Evolutionary conservation across 164 flowering plant species (phyloP), one percentile per base, ranked within the genome.

Genomic region (Kalanchoe fedtschenkoi): DNA sequence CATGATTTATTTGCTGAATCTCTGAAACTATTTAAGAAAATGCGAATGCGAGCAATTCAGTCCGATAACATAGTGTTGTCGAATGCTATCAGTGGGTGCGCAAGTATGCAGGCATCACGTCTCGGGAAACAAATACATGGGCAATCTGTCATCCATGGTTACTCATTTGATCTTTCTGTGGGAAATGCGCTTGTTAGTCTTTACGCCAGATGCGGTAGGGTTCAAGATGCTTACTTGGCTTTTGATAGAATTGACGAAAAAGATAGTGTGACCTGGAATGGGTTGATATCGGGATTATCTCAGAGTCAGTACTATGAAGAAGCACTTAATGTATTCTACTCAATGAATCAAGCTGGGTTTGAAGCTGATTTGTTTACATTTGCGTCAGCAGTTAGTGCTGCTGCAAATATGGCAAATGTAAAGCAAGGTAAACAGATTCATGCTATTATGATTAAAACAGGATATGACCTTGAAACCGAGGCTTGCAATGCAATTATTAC

Each of bases 81-180:
- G 32, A 74, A 75, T 70, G 80, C 77, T 29, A 69, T 77, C 64
- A 77, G 70, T 65, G 80, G 74, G 47, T 74, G 80, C 63, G 75
- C 77, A 37, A 77, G 80, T 63, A 74, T 71, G 51, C 73, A 56
- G 58, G 75, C 75, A 54, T 71, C 71, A 24, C 60, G 66, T 58
- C 71, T 66, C 21, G 77, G 80, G 43, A 70, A 35, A 22, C 75
- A 77, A 62, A 59, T 77, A 34, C 80, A 77, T 58, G 75, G 77
- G 16, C 75, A 72, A 37, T 65, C 75, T 2, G 68, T 56, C 39
- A 58, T 74, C 21, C 55, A 37, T 62, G 77, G 77, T 33, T 74
- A 58, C 58, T 66, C 74, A 35, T 58, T 64, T 32, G 80, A 77
- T 69, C 64, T 71, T 62, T 74, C 75, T 19, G 57, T 77, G 19